Evolutionary conservation across 306 rosid genomes (phyloP).

Genomic region (Vigna unguiculata): DNA sequence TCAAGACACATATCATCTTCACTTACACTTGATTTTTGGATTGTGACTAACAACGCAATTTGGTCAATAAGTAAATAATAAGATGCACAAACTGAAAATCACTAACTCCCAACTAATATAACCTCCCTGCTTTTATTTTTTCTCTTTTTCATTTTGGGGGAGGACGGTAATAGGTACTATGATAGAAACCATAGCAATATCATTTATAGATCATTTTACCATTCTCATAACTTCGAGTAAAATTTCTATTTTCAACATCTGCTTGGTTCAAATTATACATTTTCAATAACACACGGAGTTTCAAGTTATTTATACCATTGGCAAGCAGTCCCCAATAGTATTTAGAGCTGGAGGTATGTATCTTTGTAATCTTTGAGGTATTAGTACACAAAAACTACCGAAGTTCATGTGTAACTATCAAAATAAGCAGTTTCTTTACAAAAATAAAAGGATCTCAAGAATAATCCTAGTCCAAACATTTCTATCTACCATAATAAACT

Average conservation of each 20-base stretch:
- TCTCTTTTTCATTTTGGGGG: neutral
- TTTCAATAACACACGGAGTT: neutral
- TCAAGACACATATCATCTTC: neutral
- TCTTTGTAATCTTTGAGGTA: neutral
- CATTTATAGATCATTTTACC: neutral
- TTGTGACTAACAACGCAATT: neutral
- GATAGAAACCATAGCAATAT: neutral
- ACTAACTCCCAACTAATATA: neutral
- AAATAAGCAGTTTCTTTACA: neutral
- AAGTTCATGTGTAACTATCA: constrained; percentile 8
- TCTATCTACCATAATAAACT: neutral
- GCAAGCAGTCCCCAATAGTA: neutral
- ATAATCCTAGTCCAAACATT: neutral
- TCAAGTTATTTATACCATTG: neutral
- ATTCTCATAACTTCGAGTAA: neutral
- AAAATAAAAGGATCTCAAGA: neutral
- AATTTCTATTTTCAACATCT: neutral
- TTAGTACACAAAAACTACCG: neutral
- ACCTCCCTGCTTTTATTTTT: neutral
- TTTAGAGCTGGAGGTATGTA: neutral
- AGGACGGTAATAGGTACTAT: neutral
- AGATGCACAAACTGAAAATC: neutral
- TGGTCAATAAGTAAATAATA: neutral
- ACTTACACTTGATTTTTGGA: neutral
- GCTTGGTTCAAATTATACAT: constrained; percentile 7